A percentile compares a stretch with the other conserved stretches of the same genome.
These are phyloP conservation scores for Geum urbanum DNA, from an alignment of 306 rosid species.

Conservation along the genomic window DNA sequence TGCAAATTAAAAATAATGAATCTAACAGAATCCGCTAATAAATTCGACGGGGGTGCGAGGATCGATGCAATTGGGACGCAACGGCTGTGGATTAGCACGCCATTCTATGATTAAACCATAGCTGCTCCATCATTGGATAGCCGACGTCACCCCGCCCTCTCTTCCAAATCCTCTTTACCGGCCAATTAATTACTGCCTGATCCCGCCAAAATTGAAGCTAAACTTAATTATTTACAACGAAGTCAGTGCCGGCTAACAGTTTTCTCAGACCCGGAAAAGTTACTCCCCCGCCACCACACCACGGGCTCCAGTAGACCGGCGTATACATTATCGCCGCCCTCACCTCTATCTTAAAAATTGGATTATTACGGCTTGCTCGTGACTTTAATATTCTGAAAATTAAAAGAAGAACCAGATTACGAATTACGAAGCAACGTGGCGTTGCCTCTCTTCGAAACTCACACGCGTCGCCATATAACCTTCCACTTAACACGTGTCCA, in stretches of 20 bases:
- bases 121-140: constrained; percentile 38
- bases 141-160: constrained; percentile 28
- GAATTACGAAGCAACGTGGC: constrained; percentile 16
- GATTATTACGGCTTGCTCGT: constrained; percentile 3
- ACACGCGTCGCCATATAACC: constrained; percentile 29
- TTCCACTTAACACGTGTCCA: constrained; percentile 29
- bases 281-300: neutral
- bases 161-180: neutral
- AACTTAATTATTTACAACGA: constrained; percentile 1
- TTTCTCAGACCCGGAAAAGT: neutral
- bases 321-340: neutral
- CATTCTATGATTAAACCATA: constrained; percentile 40
- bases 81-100: constrained; percentile 32
- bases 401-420: neutral
- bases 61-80: constrained; percentile 41
- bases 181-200: neutral
- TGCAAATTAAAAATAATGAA: neutral
- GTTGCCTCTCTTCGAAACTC: neutral
- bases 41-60: constrained; percentile 26
- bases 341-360: neutral
- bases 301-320: neutral
- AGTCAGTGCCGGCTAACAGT: constrained; percentile 38
- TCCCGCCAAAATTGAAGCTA: neutral
- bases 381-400: constrained; percentile 12
- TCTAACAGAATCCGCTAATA: constrained; percentile 1